Conservation (phyloP, 2,329 filamentous ascomycete species). For the Cadophora sp. region DNA sequence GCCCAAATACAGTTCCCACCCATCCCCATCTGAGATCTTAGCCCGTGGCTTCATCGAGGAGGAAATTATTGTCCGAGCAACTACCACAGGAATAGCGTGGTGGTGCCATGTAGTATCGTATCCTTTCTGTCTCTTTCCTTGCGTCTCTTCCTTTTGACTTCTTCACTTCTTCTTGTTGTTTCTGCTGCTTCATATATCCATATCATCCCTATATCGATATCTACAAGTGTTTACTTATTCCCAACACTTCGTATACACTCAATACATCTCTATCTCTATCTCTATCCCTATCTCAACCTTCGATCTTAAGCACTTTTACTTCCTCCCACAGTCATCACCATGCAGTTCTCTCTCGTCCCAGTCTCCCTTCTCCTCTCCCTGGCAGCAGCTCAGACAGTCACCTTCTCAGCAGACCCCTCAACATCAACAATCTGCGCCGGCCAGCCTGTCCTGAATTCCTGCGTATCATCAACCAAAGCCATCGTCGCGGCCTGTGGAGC, state of each 20-base stretch:
- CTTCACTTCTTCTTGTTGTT: constrained; percentile 9
- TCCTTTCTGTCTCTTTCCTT: background rate
- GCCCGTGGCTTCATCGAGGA: constrained; percentile 9
- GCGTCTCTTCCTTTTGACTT: background rate
- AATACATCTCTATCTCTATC: background rate
- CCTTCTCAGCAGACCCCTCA: constrained; percentile 25
- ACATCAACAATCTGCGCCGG: constrained; percentile 44
- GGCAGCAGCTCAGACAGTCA: constrained; percentile 37
- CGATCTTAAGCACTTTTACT: constrained; percentile 7
- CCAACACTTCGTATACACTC: background rate
- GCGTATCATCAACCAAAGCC: constrained; percentile 46
- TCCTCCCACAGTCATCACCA: constrained; percentile 23
- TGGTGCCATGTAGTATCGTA: constrained; percentile 5
- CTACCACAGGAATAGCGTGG: background rate
- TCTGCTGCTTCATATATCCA: background rate
- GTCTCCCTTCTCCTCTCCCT: constrained; percentile 42
- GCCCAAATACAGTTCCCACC: background rate
- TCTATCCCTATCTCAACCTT: background rate
- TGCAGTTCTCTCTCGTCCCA: constrained; percentile 38
- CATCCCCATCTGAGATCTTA: constrained; percentile 2
- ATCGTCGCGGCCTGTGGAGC: constrained; percentile 46
- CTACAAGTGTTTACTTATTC: constrained; percentile 11
- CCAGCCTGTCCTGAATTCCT: constrained; percentile 48
- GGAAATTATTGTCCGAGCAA: constrained; percentile 21
- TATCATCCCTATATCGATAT: background rate